Evolutionary conservation across 371 early-diverging fungal genomes (phyloP), one percentile per base, ranked within the genome.

Genomic region (Apophysomyces ossiformis): DNA sequence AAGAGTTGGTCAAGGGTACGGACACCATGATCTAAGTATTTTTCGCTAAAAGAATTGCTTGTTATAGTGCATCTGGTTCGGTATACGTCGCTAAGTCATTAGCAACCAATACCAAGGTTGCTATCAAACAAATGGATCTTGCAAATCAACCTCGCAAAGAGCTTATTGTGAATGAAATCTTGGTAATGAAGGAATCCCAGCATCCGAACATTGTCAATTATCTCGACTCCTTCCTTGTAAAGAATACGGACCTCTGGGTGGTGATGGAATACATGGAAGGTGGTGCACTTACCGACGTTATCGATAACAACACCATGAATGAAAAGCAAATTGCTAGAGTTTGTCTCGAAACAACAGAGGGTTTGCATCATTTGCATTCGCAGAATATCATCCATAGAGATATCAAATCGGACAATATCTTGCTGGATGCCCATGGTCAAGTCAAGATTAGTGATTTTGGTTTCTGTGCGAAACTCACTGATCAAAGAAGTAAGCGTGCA

Each of bases 231-330:
- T 99, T 92, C 86, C 77, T 99, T 65, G 87, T 95, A 58, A 87
- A 85, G 66, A 84, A 83, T 65, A 79, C 78, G 57, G 97, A 97
- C 37, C 83, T 99, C 57, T 99, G 99, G 99, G 96, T 98, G 12
- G 92, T 99, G 35, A 96, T 99, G 96, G 99, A 99, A 83, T 95
- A 91, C 76, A 99, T 99, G 99, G 97, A 97, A 78, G 98, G 96
- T 54, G 99, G 99, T 56, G 89, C 97, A 11, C 80, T 98, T 72
- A 98, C 97, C 6, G 98, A 99, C 69, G 91, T 97, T 9, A 96
- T 99, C 71, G 96, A 96, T 68, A 91, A 92, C 77, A 94, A 93
- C 76, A 88, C 90, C 39, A 83, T 99, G 85, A 85, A 85, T 37
- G 99, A 99, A 79, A 74, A 81, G 43, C 96, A 97, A 75, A 99